Conservation (phyloP, 1,284 basidiomycete species). For the Anthracocystis panici-leucophaei region DNA sequence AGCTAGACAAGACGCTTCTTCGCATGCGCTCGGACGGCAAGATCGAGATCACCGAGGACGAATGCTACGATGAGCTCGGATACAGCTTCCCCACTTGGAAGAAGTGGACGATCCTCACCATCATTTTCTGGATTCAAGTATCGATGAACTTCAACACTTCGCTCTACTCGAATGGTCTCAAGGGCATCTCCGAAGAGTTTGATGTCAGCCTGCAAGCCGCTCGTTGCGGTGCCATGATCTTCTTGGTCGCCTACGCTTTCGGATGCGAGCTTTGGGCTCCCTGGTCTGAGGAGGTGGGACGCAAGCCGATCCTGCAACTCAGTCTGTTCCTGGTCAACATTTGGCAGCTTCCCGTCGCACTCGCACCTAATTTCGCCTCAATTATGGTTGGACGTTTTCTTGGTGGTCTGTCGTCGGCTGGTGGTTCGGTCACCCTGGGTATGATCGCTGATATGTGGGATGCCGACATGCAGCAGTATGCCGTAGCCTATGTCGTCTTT, state of each 20-base stretch:
- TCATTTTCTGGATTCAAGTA: constrained; percentile 70
- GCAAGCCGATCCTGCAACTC: constrained; percentile 66
- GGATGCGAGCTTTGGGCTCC: constrained; percentile 69
- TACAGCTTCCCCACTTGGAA: constrained; percentile 65
- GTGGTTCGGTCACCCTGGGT: constrained; percentile 71
- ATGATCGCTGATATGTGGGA: constrained; percentile 69
- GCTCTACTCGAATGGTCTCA: constrained; percentile 69
- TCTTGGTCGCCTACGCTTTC: constrained; percentile 70
- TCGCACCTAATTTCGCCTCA: constrained; percentile 66
- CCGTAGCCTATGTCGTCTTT: constrained; percentile 67
- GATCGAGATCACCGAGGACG: constrained; percentile 49
- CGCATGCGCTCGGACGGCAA: constrained; percentile 47
- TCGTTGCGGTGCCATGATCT: constrained; percentile 67
- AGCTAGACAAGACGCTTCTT: constrained; percentile 41
- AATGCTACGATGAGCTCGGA: constrained; percentile 53
- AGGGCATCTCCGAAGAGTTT: constrained; percentile 64
- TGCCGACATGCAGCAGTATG: constrained; percentile 67
- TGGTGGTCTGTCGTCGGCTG: constrained; percentile 68
- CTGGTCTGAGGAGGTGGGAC: constrained; percentile 68
- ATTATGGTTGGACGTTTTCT: constrained; percentile 69
- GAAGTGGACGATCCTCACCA: constrained; percentile 69
- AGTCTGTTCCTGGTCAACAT: constrained; percentile 70
- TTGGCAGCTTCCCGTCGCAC: constrained; percentile 49
- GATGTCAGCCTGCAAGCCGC: constrained; percentile 69
- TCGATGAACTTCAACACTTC: constrained; percentile 70